Percentiles rank a stretch among this genome's conserved stretches.
Conservation (phyloP, 2,329 filamentous ascomycete species). For the Diaporthe eres region DNA sequence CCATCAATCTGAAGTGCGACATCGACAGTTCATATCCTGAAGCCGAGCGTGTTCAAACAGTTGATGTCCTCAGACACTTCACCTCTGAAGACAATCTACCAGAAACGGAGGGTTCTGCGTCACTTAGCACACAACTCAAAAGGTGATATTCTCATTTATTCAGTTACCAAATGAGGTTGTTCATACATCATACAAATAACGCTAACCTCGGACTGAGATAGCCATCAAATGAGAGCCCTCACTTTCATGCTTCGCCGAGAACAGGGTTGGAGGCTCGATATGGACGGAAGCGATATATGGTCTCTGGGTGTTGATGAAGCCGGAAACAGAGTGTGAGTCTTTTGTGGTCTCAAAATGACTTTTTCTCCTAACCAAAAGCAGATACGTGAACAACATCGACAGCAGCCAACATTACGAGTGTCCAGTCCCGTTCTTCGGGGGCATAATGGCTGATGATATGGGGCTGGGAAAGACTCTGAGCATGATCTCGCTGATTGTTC, state of each 20-base stretch:
- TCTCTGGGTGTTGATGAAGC: background rate
- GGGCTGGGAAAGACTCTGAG: background rate
- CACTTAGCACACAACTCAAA: background rate
- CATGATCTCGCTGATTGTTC: background rate
- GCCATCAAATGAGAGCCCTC: conserved; percentile 17
- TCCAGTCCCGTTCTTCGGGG: background rate
- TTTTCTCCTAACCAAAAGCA: too few relatives aligned
- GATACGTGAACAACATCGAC: background rate
- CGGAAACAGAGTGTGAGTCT: background rate
- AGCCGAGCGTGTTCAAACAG: too few relatives aligned
- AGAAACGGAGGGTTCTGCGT: conserved; percentile 14
- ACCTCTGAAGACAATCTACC: conserved; percentile 2
- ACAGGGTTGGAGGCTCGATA: conserved; percentile 9
- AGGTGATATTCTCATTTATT: too few relatives aligned
- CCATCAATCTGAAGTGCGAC: background rate
- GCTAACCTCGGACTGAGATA: background rate
- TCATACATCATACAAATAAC: too few relatives aligned
- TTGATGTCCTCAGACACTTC: background rate
- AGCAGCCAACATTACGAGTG: background rate
- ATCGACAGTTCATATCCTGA: too few relatives aligned
- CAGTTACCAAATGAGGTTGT: too few relatives aligned
- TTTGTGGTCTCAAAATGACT: too few relatives aligned
- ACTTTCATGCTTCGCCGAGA: conserved; percentile 24
- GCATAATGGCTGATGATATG: background rate
- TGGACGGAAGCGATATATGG: background rate